Conservation (phyloP, 768 basidiomycete genomes). For the Tylopilus sp. region DNA sequence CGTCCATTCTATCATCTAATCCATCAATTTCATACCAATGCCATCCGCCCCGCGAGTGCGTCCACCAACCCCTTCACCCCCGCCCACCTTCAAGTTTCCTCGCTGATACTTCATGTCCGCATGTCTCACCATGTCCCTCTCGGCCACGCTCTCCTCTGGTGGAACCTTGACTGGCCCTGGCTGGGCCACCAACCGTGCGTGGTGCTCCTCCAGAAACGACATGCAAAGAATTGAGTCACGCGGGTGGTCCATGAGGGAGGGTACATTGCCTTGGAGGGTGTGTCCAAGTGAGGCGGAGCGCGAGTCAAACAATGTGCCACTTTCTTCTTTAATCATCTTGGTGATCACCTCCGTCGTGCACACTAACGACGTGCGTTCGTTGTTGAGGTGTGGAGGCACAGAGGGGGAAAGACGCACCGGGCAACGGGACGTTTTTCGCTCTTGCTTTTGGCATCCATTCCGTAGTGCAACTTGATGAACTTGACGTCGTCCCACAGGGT, state of each 20-base stretch:
- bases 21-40: conserved; percentile 41
- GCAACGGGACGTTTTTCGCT: conserved; percentile 93
- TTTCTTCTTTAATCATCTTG: conserved; percentile 94
- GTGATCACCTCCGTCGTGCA: conserved; percentile 92
- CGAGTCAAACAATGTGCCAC: conserved; percentile 87
- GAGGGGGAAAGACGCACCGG: conserved; percentile 64
- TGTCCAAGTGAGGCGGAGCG: conserved; percentile 97
- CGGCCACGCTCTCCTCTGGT: conserved; percentile 67
- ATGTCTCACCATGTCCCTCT: conserved; percentile 80
- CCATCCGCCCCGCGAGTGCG: conserved; percentile 62
- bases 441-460: conserved; percentile 82
- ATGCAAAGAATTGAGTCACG: conserved; percentile 92
- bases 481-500: conserved; percentile 79
- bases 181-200: conserved; percentile 50
- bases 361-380: conserved; percentile 80
- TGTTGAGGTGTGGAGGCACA: no score
- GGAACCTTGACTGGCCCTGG: conserved; percentile 53
- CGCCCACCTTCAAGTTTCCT: conserved; percentile 80
- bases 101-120: conserved; percentile 91
- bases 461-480: conserved; percentile 83
- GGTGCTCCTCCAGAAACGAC: conserved; percentile 87
- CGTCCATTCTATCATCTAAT: no score
- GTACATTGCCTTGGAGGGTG: conserved; percentile 93
- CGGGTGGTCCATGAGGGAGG: conserved; percentile 90
- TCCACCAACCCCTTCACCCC: conserved; percentile 68